These are phyloP conservation scores for Fusarium agapanthi DNA, from an alignment of 2,329 filamentous ascomycete species.

Conservation along the genomic window DNA sequence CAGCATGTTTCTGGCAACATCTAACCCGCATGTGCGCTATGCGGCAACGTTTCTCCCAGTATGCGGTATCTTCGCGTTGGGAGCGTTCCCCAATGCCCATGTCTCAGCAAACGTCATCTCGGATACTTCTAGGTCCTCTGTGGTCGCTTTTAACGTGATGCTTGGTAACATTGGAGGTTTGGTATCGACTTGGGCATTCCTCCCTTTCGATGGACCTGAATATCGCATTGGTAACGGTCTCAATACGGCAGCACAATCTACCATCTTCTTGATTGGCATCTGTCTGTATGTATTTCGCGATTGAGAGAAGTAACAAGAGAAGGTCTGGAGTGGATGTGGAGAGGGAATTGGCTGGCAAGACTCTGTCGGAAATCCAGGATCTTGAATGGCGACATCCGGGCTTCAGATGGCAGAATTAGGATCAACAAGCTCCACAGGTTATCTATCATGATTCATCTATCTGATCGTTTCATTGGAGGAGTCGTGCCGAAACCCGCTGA, in stretches of 20 bases:
- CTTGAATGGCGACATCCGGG: background rate
- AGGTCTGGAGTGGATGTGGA: background rate
- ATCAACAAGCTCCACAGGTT: too few relatives aligned
- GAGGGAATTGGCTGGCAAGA: background rate
- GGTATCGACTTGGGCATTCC: background rate
- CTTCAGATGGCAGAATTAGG: background rate
- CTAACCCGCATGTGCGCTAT: background rate
- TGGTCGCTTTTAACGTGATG: background rate
- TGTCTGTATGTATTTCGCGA: background rate
- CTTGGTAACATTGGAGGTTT: background rate
- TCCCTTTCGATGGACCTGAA: background rate
- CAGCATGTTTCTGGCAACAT: background rate
- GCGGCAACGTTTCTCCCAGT: background rate
- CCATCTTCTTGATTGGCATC: background rate
- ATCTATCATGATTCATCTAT: too few relatives aligned
- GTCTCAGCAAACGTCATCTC: background rate
- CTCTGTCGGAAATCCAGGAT: background rate
- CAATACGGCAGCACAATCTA: background rate
- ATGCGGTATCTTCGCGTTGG: background rate
- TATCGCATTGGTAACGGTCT: background rate
- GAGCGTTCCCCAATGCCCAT: background rate
- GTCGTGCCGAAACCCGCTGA: accelerated
- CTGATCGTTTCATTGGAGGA: background rate
- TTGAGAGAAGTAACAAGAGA: background rate
- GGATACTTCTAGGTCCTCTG: background rate